Evolutionary conservation across 1,284 basidiomycete genomes (phyloP).

Genomic region (Fomes fomentarius): DNA sequence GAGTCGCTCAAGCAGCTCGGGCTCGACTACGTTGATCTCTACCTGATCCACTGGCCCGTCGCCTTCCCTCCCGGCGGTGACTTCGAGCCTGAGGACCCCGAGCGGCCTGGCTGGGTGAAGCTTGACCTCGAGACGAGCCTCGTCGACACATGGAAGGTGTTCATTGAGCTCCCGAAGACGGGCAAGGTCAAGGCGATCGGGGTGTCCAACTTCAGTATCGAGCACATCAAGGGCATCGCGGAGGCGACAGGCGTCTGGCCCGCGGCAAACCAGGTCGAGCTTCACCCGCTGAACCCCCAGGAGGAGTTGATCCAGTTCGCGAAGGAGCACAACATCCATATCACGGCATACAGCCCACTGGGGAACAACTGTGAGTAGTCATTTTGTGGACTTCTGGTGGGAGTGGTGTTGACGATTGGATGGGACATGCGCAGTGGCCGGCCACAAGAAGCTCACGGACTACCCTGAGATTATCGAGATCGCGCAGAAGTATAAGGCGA

Average conservation of each 20-base stretch:
- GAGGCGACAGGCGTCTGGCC: constrained; percentile 79
- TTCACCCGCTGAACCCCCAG: constrained; percentile 79
- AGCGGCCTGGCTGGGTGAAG: constrained; percentile 47
- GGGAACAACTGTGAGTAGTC: constrained; percentile 72
- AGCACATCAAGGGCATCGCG: constrained; percentile 71
- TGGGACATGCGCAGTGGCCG: constrained; percentile 45
- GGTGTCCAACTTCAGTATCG: constrained; percentile 83
- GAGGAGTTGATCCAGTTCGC: constrained; percentile 71
- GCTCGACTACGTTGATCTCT: constrained; percentile 80
- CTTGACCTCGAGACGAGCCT: constrained; percentile 66
- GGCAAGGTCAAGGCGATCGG: constrained; percentile 65
- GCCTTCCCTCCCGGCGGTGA: constrained; percentile 64
- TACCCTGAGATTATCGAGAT: constrained; percentile 54
- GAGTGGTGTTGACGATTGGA: neutral
- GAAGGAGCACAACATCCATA: constrained; percentile 73
- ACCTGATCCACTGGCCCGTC: constrained; percentile 88
- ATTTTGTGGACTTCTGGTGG: neutral
- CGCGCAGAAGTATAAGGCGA: constrained; percentile 48
- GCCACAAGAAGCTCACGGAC: constrained; percentile 63
- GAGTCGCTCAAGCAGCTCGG: constrained; percentile 75
- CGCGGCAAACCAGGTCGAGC: constrained; percentile 83
- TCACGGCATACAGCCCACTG: constrained; percentile 86
- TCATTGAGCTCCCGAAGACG: constrained; percentile 61
- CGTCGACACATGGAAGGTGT: constrained; percentile 83
- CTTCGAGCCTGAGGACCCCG: constrained; percentile 55